Evolutionary conservation across 306 rosid species (phyloP).

Genomic region (Vigna mungo): DNA sequence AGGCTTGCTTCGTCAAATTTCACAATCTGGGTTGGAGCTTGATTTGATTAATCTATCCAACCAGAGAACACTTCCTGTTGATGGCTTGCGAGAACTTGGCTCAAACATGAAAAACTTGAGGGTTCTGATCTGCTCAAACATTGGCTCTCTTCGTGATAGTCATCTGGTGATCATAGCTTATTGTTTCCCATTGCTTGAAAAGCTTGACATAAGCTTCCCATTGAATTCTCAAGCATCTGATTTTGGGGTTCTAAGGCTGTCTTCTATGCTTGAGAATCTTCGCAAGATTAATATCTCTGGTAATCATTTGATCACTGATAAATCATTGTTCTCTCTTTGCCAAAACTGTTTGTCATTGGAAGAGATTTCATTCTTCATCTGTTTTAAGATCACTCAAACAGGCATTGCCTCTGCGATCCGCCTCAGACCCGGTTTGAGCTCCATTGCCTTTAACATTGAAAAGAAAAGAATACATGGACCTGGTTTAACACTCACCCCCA

Average conservation of each 20-base stretch:
- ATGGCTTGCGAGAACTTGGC: conserved; percentile 53
- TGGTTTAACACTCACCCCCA: conserved; percentile 41
- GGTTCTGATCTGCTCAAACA: conserved; percentile 61
- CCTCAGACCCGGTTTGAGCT: conserved; percentile 54
- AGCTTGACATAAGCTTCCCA: conserved; percentile 73
- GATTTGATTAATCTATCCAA: conserved; percentile 65
- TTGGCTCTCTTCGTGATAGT: conserved; percentile 48
- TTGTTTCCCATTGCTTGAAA: conserved; percentile 69
- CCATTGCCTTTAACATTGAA: conserved; percentile 53
- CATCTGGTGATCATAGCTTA: conserved; percentile 58
- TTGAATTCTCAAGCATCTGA: conserved; percentile 53
- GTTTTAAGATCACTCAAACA: conserved; percentile 55
- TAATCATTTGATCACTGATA: conserved; percentile 60
- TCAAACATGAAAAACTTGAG: conserved; percentile 55
- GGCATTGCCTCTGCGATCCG: conserved; percentile 62
- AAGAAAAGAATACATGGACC: conserved; percentile 48
- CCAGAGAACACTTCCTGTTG: conserved; percentile 49
- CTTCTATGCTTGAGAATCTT: conserved; percentile 57
- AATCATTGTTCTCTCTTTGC: conserved; percentile 56
- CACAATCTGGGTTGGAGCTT: conserved; percentile 62
- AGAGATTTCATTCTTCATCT: conserved; percentile 57
- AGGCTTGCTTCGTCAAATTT: conserved; percentile 52
- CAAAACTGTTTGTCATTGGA: conserved; percentile 53
- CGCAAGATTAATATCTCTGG: conserved; percentile 73
- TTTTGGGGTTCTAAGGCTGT: conserved; percentile 57